A percentile compares a stretch with the other conserved stretches of the same genome.
Conservation (phyloP, 768 basidiomycete species). For the Leccinum uliginosum region DNA sequence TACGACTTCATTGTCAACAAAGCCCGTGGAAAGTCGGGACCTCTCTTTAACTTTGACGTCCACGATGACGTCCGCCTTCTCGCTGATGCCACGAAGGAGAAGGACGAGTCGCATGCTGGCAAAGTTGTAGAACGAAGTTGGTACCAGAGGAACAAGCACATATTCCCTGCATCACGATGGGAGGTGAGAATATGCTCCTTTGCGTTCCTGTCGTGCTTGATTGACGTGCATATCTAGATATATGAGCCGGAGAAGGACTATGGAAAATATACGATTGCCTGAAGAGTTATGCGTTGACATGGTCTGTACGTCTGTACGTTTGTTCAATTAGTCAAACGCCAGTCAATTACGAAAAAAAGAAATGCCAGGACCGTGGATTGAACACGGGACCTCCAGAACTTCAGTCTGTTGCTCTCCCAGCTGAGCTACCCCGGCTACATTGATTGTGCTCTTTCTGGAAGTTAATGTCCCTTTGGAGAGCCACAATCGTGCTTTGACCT, state of each 20-base stretch:
- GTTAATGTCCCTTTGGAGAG: not conserved
- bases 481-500: conserved; percentile 3
- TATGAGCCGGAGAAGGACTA: conserved; percentile 95
- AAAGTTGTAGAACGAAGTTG: conserved; percentile 97
- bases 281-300: not conserved
- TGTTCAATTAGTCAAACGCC: not conserved
- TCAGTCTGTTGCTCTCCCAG: conserved; percentile 77
- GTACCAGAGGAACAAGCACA: conserved; percentile 95
- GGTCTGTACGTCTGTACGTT: not conserved
- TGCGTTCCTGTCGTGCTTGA: not conserved
- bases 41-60: conserved; percentile 97
- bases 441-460: not conserved
- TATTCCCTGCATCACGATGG: conserved; percentile 96
- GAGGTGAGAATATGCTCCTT: conserved; percentile 49
- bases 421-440: conserved; percentile 60
- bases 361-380: conserved; percentile 74
- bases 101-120: conserved; percentile 97
- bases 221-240: conserved; percentile 42
- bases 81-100: conserved; percentile 92
- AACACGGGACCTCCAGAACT: conserved; percentile 78
- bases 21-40: conserved; percentile 96
- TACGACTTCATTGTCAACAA: conserved; percentile 99
- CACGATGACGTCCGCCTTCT: conserved; percentile 96
- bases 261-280: conserved; percentile 83
- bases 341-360: conserved; percentile 14